Percentiles rank a stretch among this genome's conserved stretches.
These are phyloP conservation scores for Pseudisothecium myosuroides DNA, from an alignment of 225 moss, liverwort and hornwort genomes.

Conservation along the genomic window DNA sequence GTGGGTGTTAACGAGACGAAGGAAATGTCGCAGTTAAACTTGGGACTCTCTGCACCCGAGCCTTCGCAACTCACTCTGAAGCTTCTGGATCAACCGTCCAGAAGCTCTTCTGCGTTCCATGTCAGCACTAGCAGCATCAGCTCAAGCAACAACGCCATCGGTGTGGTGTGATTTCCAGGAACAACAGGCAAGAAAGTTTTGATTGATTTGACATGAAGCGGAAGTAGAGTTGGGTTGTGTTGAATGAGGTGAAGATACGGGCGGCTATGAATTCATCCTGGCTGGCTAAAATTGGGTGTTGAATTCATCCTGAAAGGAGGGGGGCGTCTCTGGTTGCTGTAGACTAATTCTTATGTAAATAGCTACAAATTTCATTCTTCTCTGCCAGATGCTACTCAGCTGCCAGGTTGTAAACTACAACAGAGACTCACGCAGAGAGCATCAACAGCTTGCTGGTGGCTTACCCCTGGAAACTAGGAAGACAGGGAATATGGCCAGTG, in stretches of 20 bases:
- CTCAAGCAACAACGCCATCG: slow-evolving; percentile 79
- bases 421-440: slow-evolving; percentile 19
- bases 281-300: slow-evolving; percentile 12
- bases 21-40: slow-evolving; percentile 82
- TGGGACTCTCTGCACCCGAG: slow-evolving; percentile 81
- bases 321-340: slow-evolving; percentile 70
- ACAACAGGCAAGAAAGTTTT: slow-evolving; percentile 25
- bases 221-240: slow-evolving; percentile 30
- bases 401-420: slow-evolving; percentile 74
- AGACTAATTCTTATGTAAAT: slow-evolving; percentile 99
- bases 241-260: slow-evolving; percentile 39
- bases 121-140: slow-evolving; percentile 67
- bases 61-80: slow-evolving; percentile 85
- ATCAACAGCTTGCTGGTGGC: slow-evolving; percentile 44
- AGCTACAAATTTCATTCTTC: slow-evolving; percentile 86
- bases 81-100: slow-evolving; percentile 69
- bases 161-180: slow-evolving; percentile 62
- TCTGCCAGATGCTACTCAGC: slow-evolving; percentile 64
- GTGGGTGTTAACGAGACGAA: slow-evolving; percentile 67
- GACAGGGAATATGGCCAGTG: slow-evolving; percentile 13
- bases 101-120: slow-evolving; percentile 84
- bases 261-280: slow-evolving; percentile 38
- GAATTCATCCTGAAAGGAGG: slow-evolving; percentile 28
- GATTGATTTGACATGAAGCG: slow-evolving; percentile 26
- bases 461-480: neutral